phyloP scores from a whole-genome alignment of 768 basidiomycete species.

The Sporobolomyces phaffii region DNA sequence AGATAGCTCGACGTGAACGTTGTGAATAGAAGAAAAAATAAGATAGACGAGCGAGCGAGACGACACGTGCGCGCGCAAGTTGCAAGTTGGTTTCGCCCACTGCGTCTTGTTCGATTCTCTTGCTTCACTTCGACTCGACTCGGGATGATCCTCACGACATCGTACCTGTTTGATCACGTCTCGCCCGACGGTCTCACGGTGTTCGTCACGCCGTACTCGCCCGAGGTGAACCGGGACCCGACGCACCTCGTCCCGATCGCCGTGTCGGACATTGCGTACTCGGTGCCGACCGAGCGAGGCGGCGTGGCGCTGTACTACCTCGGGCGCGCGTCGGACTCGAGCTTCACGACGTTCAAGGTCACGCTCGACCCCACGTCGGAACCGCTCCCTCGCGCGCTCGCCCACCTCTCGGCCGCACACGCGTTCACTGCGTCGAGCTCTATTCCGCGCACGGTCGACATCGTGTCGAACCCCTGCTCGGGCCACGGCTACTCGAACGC shows the following conservation, averaged over 20 bases:
- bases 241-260: neutral
- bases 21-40: no score
- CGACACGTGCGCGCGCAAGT: no score
- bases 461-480: neutral
- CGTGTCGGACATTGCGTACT: neutral
- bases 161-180: conserved; percentile 1
- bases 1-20: no score
- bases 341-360: neutral
- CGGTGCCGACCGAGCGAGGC: neutral
- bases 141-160: conserved; percentile 5
- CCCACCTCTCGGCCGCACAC: no score
- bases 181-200: neutral
- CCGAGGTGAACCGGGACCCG: neutral
- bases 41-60: no score
- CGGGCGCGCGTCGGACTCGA: neutral
- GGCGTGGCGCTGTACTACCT: neutral
- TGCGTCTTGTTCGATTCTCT: no score
- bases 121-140: no score
- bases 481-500: conserved; percentile 7
- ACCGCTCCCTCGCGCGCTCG: neutral
- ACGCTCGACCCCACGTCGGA: neutral
- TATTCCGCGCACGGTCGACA: neutral
- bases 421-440: no score
- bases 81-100: no score
- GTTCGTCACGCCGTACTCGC: neutral